Conservation (phyloP, 768 basidiomycete species). For the Collybiopsis confluens region DNA sequence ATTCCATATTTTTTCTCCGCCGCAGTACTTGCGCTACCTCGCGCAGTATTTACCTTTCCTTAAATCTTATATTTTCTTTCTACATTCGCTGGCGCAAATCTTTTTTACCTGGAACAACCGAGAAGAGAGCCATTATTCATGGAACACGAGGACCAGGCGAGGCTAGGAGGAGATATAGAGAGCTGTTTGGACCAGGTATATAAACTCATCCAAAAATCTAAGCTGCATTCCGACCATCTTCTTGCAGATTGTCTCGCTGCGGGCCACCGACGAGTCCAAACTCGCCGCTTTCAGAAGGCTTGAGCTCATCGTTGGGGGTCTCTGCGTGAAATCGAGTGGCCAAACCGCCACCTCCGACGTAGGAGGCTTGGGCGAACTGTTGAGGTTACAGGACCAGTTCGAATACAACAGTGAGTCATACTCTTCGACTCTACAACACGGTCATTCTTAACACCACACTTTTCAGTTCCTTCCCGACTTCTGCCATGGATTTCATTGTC, state of each 20-base stretch:
- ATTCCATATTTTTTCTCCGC: too few relatives aligned
- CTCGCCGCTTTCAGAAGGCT: slow-evolving; percentile 51
- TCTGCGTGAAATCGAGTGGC: slow-evolving; percentile 20
- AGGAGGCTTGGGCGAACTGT: slow-evolving; percentile 48
- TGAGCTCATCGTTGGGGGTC: slow-evolving; percentile 50
- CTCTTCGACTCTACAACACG: background rate
- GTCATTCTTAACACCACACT: background rate
- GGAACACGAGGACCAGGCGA: background rate
- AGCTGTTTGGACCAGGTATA: slow-evolving; percentile 67
- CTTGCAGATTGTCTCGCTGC: slow-evolving; percentile 67
- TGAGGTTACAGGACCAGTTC: slow-evolving; percentile 71
- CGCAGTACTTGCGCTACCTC: too few relatives aligned
- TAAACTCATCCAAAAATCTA: too few relatives aligned
- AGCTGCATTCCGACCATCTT: too few relatives aligned
- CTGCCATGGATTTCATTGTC: slow-evolving; percentile 57
- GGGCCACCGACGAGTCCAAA: slow-evolving; percentile 48
- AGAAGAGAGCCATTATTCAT: too few relatives aligned
- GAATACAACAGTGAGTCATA: slow-evolving; percentile 70
- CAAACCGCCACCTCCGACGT: slow-evolving; percentile 27
- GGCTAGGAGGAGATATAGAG: background rate
- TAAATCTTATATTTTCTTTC: too few relatives aligned
- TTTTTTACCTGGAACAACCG: too few relatives aligned
- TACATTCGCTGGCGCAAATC: slow-evolving; percentile 33
- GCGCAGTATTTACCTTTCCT: too few relatives aligned
- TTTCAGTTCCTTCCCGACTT: slow-evolving; percentile 61